Conservation (phyloP, 116 monocot genomes). For the Thalassia testudinum region DNA sequence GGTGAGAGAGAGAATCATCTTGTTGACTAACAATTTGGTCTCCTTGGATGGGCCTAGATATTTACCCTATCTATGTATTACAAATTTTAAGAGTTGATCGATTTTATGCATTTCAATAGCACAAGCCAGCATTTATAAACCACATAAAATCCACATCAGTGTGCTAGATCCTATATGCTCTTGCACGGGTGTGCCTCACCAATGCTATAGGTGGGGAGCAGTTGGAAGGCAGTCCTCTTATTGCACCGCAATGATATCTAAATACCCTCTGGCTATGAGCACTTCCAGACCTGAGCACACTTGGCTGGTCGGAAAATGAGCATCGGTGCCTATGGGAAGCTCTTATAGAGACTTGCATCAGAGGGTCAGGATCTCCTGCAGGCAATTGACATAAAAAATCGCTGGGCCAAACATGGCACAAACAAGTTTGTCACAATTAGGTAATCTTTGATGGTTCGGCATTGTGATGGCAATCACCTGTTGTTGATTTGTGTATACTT, state of each 20-base stretch:
- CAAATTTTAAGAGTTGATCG: no score
- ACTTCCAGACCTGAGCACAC: constrained; percentile 47
- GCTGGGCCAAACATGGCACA: constrained; percentile 85
- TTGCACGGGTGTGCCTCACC: constrained; percentile 51
- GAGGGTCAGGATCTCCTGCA: constrained; percentile 46
- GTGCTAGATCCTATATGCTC: no score
- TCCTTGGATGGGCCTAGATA: no score
- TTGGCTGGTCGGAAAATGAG: constrained; percentile 79
- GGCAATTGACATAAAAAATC: constrained; percentile 59
- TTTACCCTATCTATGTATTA: no score
- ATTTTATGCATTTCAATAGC: no score
- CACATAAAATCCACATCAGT: no score
- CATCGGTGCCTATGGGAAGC: constrained; percentile 48
- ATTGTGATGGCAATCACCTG: no score
- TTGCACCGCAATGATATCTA: constrained; percentile 57
- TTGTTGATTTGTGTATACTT: no score
- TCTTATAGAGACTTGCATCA: constrained; percentile 46
- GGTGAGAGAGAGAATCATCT: no score
- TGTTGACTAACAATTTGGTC: no score
- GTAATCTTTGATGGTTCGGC: constrained; percentile 16
- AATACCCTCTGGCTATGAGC: constrained; percentile 64
- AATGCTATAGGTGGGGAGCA: constrained; percentile 86
- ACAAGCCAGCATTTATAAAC: no score
- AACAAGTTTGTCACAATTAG: constrained; percentile 82
- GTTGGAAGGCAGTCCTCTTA: constrained; percentile 81